phyloP scores from a whole-genome alignment of 306 rosid species.

The Vigna angularis region DNA sequence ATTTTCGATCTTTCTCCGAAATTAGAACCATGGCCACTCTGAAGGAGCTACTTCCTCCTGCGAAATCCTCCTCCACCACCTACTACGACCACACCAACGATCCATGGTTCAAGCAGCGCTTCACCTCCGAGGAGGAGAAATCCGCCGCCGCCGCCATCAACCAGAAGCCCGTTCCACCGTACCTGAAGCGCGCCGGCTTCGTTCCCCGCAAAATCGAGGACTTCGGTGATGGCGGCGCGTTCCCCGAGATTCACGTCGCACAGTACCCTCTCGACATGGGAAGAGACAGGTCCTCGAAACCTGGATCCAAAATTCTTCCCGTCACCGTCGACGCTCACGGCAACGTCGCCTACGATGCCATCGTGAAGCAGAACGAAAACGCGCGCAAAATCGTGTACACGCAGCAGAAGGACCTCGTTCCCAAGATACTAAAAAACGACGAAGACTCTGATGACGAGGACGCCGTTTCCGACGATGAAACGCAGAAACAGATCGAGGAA shows the following conservation, averaged over 20 bases:
- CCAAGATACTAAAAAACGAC: constrained; percentile 69
- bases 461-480: constrained; percentile 62
- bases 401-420: constrained; percentile 77
- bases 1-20: not conserved
- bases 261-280: constrained; percentile 96
- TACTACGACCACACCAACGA: constrained; percentile 82
- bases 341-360: constrained; percentile 86
- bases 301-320: constrained; percentile 75
- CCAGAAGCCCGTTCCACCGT: constrained; percentile 72
- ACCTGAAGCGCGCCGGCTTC: constrained; percentile 77
- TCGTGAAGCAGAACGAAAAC: constrained; percentile 86
- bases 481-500: constrained; percentile 73
- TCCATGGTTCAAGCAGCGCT: constrained; percentile 92
- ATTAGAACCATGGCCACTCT: constrained; percentile 63
- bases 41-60: constrained; percentile 79
- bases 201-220: constrained; percentile 84
- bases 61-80: constrained; percentile 61
- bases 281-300: constrained; percentile 62
- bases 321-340: constrained; percentile 84
- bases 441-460: constrained; percentile 42
- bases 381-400: constrained; percentile 79
- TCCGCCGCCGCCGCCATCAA: constrained; percentile 49
- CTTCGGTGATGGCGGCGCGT: constrained; percentile 91
- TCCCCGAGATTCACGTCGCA: constrained; percentile 90
- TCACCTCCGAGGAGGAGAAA: constrained; percentile 67